Conservation (phyloP, 768 basidiomycete species). For the Xerocomus potaroensis region DNA sequence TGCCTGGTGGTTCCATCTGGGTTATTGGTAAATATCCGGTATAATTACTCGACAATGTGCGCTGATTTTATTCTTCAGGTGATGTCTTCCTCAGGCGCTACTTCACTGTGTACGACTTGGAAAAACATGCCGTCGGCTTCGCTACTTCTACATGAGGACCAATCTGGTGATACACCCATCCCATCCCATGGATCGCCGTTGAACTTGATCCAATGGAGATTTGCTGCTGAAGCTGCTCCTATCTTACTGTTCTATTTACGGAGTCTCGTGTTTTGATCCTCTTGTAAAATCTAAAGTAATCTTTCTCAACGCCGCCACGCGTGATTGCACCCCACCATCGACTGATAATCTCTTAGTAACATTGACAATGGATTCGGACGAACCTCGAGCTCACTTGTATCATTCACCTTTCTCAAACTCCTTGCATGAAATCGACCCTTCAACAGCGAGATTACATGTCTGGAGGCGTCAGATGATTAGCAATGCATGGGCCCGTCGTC, state of each 20-base stretch:
- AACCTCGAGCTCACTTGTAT: slow-evolving; percentile 1
- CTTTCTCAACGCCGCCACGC: too few species aligned
- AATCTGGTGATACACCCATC: not conserved
- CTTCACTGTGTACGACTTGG: slow-evolving; percentile 87
- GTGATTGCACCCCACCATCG: too few species aligned
- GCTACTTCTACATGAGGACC: slow-evolving; percentile 43
- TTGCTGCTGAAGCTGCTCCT: too few species aligned
- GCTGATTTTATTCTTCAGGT: slow-evolving; percentile 37
- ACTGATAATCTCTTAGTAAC: not conserved
- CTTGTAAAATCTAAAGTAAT: too few species aligned
- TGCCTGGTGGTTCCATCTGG: slow-evolving; percentile 79
- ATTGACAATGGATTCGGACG: slow-evolving; percentile 12
- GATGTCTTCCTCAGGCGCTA: slow-evolving; percentile 91
- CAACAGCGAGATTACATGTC: slow-evolving; percentile 21
- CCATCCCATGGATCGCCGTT: not conserved
- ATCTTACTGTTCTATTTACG: slow-evolving; percentile 1
- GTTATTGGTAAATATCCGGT: slow-evolving; percentile 62
- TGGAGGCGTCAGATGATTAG: slow-evolving; percentile 24
- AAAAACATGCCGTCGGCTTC: slow-evolving; percentile 78
- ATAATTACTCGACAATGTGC: not conserved
- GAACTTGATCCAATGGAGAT: slow-evolving; percentile 11
- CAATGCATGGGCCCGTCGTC: slow-evolving; percentile 24
- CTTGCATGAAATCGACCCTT: slow-evolving; percentile 9
- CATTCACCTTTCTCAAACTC: slow-evolving; percentile 2
- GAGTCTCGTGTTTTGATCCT: not conserved